Evolutionary conservation across 257 asterid genomes (phyloP), one percentile per base, ranked within the genome.

Genomic region (Capsicum baccatum): DNA sequence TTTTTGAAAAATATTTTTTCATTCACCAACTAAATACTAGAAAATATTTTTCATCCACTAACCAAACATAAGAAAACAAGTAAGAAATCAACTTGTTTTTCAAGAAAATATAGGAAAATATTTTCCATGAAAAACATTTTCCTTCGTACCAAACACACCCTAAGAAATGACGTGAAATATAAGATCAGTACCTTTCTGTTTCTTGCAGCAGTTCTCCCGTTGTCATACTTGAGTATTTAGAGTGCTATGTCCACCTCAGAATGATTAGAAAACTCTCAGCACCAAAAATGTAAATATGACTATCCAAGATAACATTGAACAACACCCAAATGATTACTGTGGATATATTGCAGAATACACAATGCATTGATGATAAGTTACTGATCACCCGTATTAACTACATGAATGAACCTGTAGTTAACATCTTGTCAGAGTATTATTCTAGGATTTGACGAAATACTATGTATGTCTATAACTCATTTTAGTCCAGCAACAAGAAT

Each of bases 181-280:
- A 19, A 47, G 58, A 19, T 71, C 39, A 47, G 58, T 71, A 71
- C 80, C 80, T 73, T 47, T 47, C 59, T 73, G 57, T 50, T 47
- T 10, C n/a, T n/a, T 73, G 58, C 10, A 73, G 33, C 59, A 47
- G 59, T 47, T 73, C 42, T n/a, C 39, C 59, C 17, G 11, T 11
- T 73, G 80, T 73, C 15, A 9, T 47, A 9, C 59, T 33, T 11
- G 59, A 48, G 57, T 47, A n/a, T 73, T 73, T 47, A 6, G 42
- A 47, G 80, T 73, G 39, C 59, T 73, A 10, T 70, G 44, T 42
- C 79, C 79, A 70, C 79, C 79, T 70, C 79, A 70, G 11, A 70
- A 9, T 47, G 56, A 70, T 5, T 26, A 50, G 57, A 44, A 8
- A 70, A 70, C 57, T 16, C 44, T 70, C 79, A 70, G 79, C 79